These are phyloP conservation scores for Arthrobotrys sphaeroides DNA, from an alignment of 2,329 filamentous ascomycete species.

Conservation along the genomic window DNA sequence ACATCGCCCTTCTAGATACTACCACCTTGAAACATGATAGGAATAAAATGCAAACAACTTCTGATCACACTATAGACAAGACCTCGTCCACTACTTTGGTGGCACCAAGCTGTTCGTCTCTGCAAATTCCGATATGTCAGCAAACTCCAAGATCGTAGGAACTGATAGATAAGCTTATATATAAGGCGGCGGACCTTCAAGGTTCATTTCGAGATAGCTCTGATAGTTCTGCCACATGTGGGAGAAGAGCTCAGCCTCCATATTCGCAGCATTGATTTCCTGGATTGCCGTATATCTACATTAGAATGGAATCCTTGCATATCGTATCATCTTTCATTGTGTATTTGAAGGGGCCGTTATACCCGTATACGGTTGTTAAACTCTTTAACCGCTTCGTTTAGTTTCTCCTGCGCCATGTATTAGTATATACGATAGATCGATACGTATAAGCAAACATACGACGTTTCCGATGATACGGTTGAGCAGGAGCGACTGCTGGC, in stretches of 20 bases:
- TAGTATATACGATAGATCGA: neutral
- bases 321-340: neutral
- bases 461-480: constrained; percentile 53
- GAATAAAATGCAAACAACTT: neutral
- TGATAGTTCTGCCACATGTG: constrained; percentile 55
- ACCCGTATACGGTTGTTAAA: constrained; percentile 53
- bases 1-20: neutral
- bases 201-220: constrained; percentile 50
- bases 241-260: constrained; percentile 53
- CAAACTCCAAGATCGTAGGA: neutral
- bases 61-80: neutral
- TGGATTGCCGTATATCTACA: neutral
- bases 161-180: neutral
- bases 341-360: neutral
- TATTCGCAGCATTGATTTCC: constrained; percentile 53
- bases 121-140: neutral
- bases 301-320: constrained; percentile 6
- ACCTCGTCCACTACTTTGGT: constrained; percentile 37
- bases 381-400: constrained; percentile 53
- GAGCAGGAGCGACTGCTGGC: constrained; percentile 52
- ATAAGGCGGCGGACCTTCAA: constrained; percentile 26
- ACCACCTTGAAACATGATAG: neutral
- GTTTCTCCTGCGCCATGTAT: constrained; percentile 44
- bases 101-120: constrained; percentile 49
- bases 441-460: constrained; percentile 10